Conservation (phyloP, 768 basidiomycete genomes). For the Pseudohyphozyma bogoriensis region DNA sequence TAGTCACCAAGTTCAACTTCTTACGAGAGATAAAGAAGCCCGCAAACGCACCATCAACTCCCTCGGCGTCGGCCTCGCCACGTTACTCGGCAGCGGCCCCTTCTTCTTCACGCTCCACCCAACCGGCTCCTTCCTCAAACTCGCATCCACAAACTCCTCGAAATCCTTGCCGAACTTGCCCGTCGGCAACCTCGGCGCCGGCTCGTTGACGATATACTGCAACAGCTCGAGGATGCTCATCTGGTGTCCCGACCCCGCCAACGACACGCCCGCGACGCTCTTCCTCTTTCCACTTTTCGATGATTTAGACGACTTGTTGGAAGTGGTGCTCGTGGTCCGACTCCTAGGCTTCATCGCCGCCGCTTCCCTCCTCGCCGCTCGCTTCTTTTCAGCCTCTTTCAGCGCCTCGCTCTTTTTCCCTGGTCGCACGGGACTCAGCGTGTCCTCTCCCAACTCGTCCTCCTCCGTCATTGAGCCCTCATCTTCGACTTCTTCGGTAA, state of each 20-base stretch:
- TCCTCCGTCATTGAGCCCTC: conserved; percentile 1
- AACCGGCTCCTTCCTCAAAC: conserved; percentile 81
- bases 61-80: conserved; percentile 46
- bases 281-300: conserved; percentile 59
- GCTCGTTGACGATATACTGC: conserved; percentile 98
- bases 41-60: conserved; percentile 34
- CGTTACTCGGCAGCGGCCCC: conserved; percentile 76
- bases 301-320: conserved; percentile 25
- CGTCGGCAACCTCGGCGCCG: conserved; percentile 75
- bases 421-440: conserved; percentile 27
- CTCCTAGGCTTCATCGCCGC: conserved; percentile 36
- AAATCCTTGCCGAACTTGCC: conserved; percentile 63
- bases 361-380: conserved; percentile 19
- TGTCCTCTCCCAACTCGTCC: conserved; percentile 47
- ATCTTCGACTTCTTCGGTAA: conserved; percentile 34
- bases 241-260: conserved; percentile 91
- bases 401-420: conserved; percentile 20
- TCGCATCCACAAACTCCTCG: conserved; percentile 77
- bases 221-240: conserved; percentile 95
- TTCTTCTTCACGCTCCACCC: conserved; percentile 34
- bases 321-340: neutral
- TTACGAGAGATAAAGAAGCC: neutral
- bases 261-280: conserved; percentile 75
- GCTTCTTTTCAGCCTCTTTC: conserved; percentile 20
- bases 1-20: neutral